Evolutionary conservation across 2,329 filamentous ascomycete species (phyloP).

Genomic region (Drechslera avenae): DNA sequence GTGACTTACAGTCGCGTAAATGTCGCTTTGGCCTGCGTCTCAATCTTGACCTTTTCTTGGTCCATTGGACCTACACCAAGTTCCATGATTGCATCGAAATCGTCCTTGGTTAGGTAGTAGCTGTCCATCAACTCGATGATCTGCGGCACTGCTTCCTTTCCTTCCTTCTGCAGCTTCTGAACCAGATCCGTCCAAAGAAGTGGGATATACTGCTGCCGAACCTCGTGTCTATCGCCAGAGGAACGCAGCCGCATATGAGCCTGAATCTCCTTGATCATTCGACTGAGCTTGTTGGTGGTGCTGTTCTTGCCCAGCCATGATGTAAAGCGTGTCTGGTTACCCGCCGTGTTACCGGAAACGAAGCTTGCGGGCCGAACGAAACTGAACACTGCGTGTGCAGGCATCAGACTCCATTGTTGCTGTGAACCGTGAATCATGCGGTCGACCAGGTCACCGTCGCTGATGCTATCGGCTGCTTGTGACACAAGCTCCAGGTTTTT

Average conservation of each 20-base stretch:
- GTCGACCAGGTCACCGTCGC: constrained; percentile 93
- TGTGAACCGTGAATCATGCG: constrained; percentile 98
- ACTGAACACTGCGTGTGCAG: constrained; percentile 91
- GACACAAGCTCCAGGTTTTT: constrained; percentile 87
- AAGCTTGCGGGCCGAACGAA: constrained; percentile 91
- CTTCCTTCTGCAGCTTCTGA: constrained; percentile 73
- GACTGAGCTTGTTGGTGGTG: constrained; percentile 72
- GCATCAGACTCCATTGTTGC: constrained; percentile 98
- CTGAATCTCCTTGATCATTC: constrained; percentile 90
- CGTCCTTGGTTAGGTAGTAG: constrained; percentile 92
- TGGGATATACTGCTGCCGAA: constrained; percentile 92
- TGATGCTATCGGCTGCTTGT: constrained; percentile 91
- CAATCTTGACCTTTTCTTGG: constrained; percentile 75
- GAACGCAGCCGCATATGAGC: constrained; percentile 93
- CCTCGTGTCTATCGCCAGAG: constrained; percentile 89
- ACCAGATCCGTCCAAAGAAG: constrained; percentile 82
- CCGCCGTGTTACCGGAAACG: constrained; percentile 74
- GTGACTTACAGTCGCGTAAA: constrained; percentile 83
- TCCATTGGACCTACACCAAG: constrained; percentile 85
- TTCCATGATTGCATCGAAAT: constrained; percentile 91
- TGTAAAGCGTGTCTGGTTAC: constrained; percentile 75
- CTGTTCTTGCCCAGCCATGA: constrained; percentile 96
- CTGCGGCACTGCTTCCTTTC: constrained; percentile 78
- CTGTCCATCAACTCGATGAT: constrained; percentile 97
- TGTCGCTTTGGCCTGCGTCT: constrained; percentile 81